These are phyloP conservation scores for Microbotryum saponariae DNA, from an alignment of 1,284 basidiomycete species.

Conservation along the genomic window DNA sequence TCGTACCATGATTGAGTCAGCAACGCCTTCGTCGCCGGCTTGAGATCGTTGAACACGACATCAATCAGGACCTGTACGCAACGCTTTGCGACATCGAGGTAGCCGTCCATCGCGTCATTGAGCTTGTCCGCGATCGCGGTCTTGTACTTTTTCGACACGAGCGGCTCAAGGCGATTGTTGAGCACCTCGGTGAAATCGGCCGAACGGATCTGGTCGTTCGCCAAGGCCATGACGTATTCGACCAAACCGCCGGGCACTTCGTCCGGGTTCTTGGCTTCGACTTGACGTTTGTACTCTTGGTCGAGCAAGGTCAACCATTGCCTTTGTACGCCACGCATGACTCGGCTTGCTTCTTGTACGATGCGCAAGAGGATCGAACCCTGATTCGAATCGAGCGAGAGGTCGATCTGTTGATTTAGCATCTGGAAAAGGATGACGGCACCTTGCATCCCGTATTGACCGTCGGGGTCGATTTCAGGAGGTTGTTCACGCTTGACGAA, in stretches of 20 bases:
- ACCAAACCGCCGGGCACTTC: slow-evolving; percentile 70
- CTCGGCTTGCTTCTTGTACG: slow-evolving; percentile 75
- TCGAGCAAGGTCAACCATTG: slow-evolving; percentile 82
- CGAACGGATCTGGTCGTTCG: slow-evolving; percentile 94
- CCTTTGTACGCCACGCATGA: slow-evolving; percentile 82
- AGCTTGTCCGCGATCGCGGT: slow-evolving; percentile 72
- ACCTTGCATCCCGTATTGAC: slow-evolving; percentile 83
- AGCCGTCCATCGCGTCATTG: slow-evolving; percentile 96
- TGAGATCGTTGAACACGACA: slow-evolving; percentile 90
- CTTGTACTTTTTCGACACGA: slow-evolving; percentile 89
- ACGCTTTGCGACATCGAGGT: slow-evolving; percentile 94
- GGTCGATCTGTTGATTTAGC: slow-evolving; percentile 85
- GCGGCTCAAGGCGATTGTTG: slow-evolving; percentile 72
- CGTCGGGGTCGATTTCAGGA: slow-evolving; percentile 81
- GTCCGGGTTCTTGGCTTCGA: slow-evolving; percentile 60
- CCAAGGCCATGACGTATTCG: slow-evolving; percentile 95
- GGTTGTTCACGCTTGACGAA: slow-evolving; percentile 76
- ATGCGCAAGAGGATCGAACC: slow-evolving; percentile 86
- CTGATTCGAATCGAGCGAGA: slow-evolving; percentile 91
- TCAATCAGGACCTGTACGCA: slow-evolving; percentile 91
- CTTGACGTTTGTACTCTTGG: slow-evolving; percentile 75
- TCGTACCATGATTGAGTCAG: slow-evolving; percentile 76
- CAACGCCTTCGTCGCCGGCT: slow-evolving; percentile 75
- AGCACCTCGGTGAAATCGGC: slow-evolving; percentile 89
- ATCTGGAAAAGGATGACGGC: slow-evolving; percentile 95